Conservation (phyloP, 1,284 basidiomycete species). For the Moniliella sp. region DNA sequence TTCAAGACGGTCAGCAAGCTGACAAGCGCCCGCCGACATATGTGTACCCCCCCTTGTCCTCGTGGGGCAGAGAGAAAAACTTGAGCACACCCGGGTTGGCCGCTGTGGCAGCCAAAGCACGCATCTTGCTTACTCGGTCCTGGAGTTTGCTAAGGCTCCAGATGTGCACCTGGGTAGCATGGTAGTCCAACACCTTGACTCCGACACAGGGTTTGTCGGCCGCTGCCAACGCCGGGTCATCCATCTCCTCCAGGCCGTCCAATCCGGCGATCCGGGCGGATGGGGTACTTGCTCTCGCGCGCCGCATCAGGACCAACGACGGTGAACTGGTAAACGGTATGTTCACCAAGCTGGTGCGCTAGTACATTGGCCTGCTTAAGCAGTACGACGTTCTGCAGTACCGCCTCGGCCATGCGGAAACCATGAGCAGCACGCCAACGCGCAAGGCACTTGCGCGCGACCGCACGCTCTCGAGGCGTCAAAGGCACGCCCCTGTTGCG, state of each 20-base stretch:
- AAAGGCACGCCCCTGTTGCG: no score
- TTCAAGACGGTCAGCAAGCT: no score
- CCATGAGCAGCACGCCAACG: constrained; percentile 48
- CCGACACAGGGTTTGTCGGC: constrained; percentile 48
- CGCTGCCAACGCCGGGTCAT: constrained; percentile 13
- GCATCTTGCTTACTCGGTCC: constrained; percentile 75
- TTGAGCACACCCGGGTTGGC: constrained; percentile 37
- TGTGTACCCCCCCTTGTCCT: no score
- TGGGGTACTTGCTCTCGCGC: no score
- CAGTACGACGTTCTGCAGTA: constrained; percentile 61
- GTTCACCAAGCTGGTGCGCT: constrained; percentile 44
- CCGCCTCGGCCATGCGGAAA: constrained; percentile 58
- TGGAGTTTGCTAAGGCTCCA: constrained; percentile 64
- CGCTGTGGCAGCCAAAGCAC: constrained; percentile 47
- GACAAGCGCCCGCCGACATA: no score
- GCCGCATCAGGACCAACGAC: constrained; percentile 63
- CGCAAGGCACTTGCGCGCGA: constrained; percentile 47
- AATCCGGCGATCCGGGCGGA: constrained; percentile 61
- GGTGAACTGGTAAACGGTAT: constrained; percentile 73
- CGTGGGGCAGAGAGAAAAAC: no score
- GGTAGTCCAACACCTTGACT: constrained; percentile 52
- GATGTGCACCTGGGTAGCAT: constrained; percentile 13
- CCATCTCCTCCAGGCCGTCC: constrained; percentile 58
- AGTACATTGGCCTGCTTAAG: constrained; percentile 71
- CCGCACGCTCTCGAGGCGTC: constrained; percentile 6